Percentiles rank a stretch among this genome's conserved stretches.
phyloP scores from a whole-genome alignment of 2,329 filamentous ascomycete species.

The Paraphoma chrysanthemicola region DNA sequence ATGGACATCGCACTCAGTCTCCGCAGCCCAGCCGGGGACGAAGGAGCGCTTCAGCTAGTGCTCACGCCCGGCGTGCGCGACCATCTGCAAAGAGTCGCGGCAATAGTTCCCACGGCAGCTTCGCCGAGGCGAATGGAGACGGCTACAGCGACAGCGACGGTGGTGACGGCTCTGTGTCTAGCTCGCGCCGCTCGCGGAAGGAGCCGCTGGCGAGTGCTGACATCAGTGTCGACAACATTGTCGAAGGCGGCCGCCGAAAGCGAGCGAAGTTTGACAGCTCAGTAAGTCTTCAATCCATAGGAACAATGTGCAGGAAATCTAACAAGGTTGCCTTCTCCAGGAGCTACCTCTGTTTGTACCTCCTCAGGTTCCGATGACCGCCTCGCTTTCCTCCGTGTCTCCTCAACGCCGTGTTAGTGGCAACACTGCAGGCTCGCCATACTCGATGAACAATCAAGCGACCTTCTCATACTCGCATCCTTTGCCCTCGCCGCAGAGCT shows the following conservation, averaged over 20 bases:
- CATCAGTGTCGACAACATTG: slow-evolving; percentile 97
- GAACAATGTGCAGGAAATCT: slow-evolving; percentile 21
- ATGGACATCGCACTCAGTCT: slow-evolving; percentile 78
- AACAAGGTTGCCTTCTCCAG: slow-evolving; percentile 57
- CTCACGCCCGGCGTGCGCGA: slow-evolving; percentile 64
- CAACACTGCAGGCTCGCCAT: slow-evolving; percentile 75
- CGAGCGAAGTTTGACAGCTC: slow-evolving; percentile 95
- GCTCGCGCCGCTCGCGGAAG: slow-evolving; percentile 75
- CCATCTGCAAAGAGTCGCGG: slow-evolving; percentile 72
- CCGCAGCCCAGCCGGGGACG: slow-evolving; percentile 72
- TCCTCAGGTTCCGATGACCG: slow-evolving; percentile 77
- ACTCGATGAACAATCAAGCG: slow-evolving; percentile 76
- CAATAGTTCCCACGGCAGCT: slow-evolving; percentile 64
- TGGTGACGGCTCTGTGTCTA: slow-evolving; percentile 73
- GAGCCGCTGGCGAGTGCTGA: slow-evolving; percentile 93
- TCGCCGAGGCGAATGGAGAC: slow-evolving; percentile 67
- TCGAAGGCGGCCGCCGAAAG: slow-evolving; percentile 94
- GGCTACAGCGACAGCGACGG: slow-evolving; percentile 88
- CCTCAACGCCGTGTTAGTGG: slow-evolving; percentile 82
- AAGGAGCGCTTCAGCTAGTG: slow-evolving; percentile 81
- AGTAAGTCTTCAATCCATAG: slow-evolving; percentile 66
- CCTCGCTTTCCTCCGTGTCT: slow-evolving; percentile 97
- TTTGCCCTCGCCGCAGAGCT: slow-evolving; percentile 84
- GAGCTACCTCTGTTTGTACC: slow-evolving; percentile 95
- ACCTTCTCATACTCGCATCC: slow-evolving; percentile 79